These are phyloP conservation scores for Miscanthus sacchariflorus DNA, from an alignment of 202 grass and related monocot species.

Conservation along the genomic window DNA sequence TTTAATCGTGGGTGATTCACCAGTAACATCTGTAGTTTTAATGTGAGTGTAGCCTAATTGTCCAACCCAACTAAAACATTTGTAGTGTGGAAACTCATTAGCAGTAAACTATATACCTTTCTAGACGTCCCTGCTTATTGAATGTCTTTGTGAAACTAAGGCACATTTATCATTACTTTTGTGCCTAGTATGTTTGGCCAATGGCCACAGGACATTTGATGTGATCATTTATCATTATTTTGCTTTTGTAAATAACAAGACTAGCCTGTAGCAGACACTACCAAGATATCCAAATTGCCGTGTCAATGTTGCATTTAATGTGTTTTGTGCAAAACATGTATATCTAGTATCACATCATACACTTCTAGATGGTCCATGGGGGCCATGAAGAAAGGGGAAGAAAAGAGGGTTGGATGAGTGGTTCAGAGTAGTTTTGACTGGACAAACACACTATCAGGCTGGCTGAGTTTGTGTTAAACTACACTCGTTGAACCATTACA, in stretches of 20 bases:
- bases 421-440: constrained; percentile 26
- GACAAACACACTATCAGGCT: background rate
- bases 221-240: constrained; percentile 2
- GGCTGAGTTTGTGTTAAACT: background rate
- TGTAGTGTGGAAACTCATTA: background rate
- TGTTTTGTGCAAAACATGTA: background rate
- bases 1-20: background rate
- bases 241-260: background rate
- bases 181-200: too few species aligned
- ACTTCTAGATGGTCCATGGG: background rate
- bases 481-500: background rate
- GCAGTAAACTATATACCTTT: constrained; percentile 6
- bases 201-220: too few species aligned
- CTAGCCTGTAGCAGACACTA: background rate
- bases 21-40: background rate
- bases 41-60: constrained; percentile 8
- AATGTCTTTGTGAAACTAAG: background rate
- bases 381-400: background rate
- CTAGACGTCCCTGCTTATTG: background rate
- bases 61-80: background rate
- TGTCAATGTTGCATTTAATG: background rate
- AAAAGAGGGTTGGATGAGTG: background rate
- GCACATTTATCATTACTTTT: background rate
- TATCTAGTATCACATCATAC: background rate
- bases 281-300: background rate